Evolutionary conservation across 306 rosid genomes (phyloP).

Genomic region (Cucumis hystrix): DNA sequence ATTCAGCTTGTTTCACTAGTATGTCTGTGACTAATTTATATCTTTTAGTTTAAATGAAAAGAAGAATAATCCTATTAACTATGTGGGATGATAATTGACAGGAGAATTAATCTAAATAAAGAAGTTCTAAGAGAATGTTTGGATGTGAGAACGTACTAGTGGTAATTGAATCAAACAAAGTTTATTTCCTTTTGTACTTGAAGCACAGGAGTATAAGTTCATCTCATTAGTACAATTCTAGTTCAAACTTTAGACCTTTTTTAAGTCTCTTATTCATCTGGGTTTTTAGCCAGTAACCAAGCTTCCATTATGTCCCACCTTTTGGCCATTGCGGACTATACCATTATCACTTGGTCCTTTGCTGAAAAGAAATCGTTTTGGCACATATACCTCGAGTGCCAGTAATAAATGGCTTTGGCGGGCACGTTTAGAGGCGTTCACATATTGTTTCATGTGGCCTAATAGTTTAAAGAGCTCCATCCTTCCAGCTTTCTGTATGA

Average conservation of each 20-base stretch:
- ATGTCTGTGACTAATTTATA: constrained; percentile 5
- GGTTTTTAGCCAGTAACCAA: not conserved
- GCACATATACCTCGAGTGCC: not conserved
- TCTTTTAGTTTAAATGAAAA: not conserved
- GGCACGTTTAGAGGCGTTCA: not conserved
- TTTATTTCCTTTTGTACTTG: not conserved
- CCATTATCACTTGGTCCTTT: not conserved
- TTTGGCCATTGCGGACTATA: not conserved
- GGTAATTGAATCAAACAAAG: not conserved
- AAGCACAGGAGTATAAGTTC: not conserved
- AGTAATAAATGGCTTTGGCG: not conserved
- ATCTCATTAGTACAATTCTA: not conserved
- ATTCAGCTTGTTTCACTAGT: constrained; percentile 16
- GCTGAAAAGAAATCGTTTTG: not conserved
- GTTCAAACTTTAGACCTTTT: not conserved
- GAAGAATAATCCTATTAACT: not conserved
- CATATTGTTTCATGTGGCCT: not conserved
- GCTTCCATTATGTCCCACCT: not conserved
- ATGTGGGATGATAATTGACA: not conserved
- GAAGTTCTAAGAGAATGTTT: not conserved
- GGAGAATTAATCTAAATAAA: not conserved
- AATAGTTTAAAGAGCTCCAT: not conserved
- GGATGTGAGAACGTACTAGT: not conserved
- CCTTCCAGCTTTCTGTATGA: not conserved
- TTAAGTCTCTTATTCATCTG: not conserved